A percentile compares a stretch with the other conserved stretches of the same genome.
Evolutionary conservation across 805 yeast genomes (phyloP).

Genomic region (Metschnikowia drakensbergensis): DNA sequence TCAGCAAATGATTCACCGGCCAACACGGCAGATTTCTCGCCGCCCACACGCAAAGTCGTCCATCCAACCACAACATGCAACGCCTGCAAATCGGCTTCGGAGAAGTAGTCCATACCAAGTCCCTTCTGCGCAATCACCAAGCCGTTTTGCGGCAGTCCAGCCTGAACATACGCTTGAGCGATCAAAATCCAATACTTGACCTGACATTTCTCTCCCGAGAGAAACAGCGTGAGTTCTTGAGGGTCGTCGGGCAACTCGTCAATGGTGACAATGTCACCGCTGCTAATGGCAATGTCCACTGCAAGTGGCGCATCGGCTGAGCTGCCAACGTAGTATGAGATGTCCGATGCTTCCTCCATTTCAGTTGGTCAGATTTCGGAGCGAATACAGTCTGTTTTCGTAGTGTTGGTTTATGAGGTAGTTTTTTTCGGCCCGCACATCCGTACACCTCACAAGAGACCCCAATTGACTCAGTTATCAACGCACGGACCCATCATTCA

Average conservation of each 20-base stretch:
- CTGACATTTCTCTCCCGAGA: constrained; percentile 76
- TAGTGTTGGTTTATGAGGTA: not conserved
- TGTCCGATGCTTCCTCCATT: constrained; percentile 19
- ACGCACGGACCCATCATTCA: no score
- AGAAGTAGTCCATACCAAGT: constrained; percentile 36
- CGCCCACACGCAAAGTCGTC: constrained; percentile 53
- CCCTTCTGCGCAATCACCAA: constrained; percentile 61
- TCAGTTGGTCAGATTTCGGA: not conserved
- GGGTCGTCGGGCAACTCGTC: constrained; percentile 90
- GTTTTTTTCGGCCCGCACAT: constrained; percentile 3
- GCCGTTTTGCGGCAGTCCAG: constrained; percentile 57
- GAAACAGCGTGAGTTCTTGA: constrained; percentile 68
- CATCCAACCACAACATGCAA: constrained; percentile 68
- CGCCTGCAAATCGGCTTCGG: constrained; percentile 43
- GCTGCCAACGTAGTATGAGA: constrained; percentile 34
- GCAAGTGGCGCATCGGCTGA: constrained; percentile 24
- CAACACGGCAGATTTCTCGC: constrained; percentile 24
- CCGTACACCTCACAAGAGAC: not conserved
- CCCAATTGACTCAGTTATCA: no score
- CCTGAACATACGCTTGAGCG: constrained; percentile 74
- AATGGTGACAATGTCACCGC: constrained; percentile 78
- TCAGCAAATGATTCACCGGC: constrained; percentile 17
- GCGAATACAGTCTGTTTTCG: not conserved
- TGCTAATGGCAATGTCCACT: constrained; percentile 70
- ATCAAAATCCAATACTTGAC: constrained; percentile 80